A percentile compares a stretch with the other conserved stretches of the same genome.
phyloP scores from a whole-genome alignment of 2,329 filamentous ascomycete species.

The Eutypella sp. region DNA sequence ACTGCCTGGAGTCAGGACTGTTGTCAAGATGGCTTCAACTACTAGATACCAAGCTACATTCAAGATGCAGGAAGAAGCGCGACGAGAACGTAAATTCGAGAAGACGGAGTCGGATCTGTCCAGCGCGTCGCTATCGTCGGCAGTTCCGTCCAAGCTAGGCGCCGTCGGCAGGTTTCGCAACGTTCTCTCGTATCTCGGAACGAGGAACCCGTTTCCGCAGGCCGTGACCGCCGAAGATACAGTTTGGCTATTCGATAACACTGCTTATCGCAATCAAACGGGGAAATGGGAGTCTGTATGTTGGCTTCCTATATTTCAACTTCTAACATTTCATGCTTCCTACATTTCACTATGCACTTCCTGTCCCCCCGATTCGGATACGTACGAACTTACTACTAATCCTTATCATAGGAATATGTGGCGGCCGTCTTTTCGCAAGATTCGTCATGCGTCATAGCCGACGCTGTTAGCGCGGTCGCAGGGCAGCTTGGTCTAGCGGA shows the following conservation, averaged over 20 bases:
- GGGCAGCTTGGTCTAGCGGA: conserved; percentile 62
- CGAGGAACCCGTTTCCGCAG: conserved; percentile 53
- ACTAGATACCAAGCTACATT: conserved; percentile 15
- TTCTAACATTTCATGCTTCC: no score
- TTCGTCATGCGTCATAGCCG: conserved; percentile 60
- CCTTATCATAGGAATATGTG: no score
- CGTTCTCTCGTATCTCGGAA: conserved; percentile 46
- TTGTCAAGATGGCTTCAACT: conserved; percentile 14
- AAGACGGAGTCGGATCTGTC: conserved; percentile 45
- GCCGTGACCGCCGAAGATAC: conserved; percentile 61
- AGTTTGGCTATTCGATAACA: conserved; percentile 90
- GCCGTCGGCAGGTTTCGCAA: conserved; percentile 26
- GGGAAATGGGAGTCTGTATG: conserved; percentile 67
- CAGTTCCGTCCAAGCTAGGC: conserved; percentile 14
- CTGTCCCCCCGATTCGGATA: no score
- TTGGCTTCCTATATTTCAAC: no score
- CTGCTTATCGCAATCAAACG: conserved; percentile 59
- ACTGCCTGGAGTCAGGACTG: not conserved
- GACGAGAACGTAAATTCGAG: conserved; percentile 44
- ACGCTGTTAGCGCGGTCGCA: conserved; percentile 65
- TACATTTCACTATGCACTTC: no score
- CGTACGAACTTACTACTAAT: no score
- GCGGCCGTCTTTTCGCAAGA: conserved; percentile 74
- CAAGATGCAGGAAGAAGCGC: conserved; percentile 47
- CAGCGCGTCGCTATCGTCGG: conserved; percentile 24